Evolutionary conservation across 2,329 filamentous ascomycete genomes (phyloP), one percentile per base, ranked within the genome.

Genomic region (Neocucurbitaria cava): DNA sequence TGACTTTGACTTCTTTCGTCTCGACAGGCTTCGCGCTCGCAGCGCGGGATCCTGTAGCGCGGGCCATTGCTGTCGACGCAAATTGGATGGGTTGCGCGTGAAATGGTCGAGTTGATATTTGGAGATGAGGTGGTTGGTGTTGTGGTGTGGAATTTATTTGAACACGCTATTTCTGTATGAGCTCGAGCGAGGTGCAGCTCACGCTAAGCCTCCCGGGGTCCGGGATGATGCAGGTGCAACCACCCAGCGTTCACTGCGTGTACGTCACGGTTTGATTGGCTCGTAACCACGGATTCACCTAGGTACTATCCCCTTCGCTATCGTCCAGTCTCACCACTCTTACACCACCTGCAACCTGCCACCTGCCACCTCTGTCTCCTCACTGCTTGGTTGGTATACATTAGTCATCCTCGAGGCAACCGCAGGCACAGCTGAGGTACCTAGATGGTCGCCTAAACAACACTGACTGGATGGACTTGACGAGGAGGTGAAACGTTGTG

Each of bases 1-100:
- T 76, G 54, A 65, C 59, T 47, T 65, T 68, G 35, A 57, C 63
- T 52, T 62, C 62, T 54, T 69, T 69, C 20, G 60, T 54, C 30
- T 64, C 63, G n/a, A 59, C 56, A 52, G 68, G 56, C 53, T 68
- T 66, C 48, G 66, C 64, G 55, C 64, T 62, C 26, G 69, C 63
- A 45, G 66, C 63, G 62, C 71, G 70, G 45, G 71, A 50, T 38
- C 52, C 26, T 45, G 60, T 58, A 61, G 64, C 65, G 49, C 68
- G 68, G 58, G 70, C 65, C 71, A 74, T 74, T 55, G 30, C 61
- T 48, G 41, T 54, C 49, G 61, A 55, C 46, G 55, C 46, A 51
- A 46, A 58, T 40, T 31, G 31, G 48, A 49, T 39, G 40, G 41
- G 57, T 57, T 60, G 62, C 61, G 61, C 52, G 59, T 51, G 48